Evolutionary conservation across 2,329 filamentous ascomycete species (phyloP).

Genomic region (Fusarium nisikadoi): DNA sequence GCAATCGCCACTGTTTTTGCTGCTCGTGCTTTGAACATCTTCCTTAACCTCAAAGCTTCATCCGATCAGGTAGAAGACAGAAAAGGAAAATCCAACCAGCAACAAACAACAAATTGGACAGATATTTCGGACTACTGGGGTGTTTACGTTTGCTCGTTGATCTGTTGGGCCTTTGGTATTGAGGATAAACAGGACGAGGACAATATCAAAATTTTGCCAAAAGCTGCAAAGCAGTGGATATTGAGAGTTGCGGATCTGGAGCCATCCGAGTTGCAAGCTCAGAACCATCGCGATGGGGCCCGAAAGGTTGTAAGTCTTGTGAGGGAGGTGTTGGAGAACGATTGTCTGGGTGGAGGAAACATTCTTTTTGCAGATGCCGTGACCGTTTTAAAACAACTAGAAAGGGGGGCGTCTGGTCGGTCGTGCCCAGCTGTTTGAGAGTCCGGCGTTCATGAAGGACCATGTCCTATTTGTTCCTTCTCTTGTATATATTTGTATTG

Average conservation of each 20-base stretch:
- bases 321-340: constrained; percentile 58
- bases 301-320: constrained; percentile 60
- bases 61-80: neutral
- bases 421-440: constrained; percentile 16
- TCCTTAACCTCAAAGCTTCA: constrained; percentile 49
- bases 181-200: constrained; percentile 34
- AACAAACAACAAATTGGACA: constrained; percentile 36
- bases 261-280: constrained; percentile 52
- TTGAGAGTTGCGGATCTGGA: constrained; percentile 54
- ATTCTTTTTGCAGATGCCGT: constrained; percentile 65
- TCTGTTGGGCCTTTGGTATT: constrained; percentile 68
- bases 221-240: constrained; percentile 51
- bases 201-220: constrained; percentile 38
- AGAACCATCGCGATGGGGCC: constrained; percentile 55
- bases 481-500: neutral
- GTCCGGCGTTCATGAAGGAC: neutral
- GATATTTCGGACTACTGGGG: constrained; percentile 65
- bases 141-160: constrained; percentile 66
- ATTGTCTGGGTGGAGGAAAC: constrained; percentile 60
- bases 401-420: constrained; percentile 54
- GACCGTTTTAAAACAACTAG: constrained; percentile 62
- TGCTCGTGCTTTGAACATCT: constrained; percentile 61
- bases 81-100: constrained; percentile 4
- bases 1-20: constrained; percentile 61
- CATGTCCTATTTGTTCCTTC: neutral